Base-by-base conservation (phyloP, 768 basidiomycete genomes). In the Stropharia rugosoannulata region DNA sequence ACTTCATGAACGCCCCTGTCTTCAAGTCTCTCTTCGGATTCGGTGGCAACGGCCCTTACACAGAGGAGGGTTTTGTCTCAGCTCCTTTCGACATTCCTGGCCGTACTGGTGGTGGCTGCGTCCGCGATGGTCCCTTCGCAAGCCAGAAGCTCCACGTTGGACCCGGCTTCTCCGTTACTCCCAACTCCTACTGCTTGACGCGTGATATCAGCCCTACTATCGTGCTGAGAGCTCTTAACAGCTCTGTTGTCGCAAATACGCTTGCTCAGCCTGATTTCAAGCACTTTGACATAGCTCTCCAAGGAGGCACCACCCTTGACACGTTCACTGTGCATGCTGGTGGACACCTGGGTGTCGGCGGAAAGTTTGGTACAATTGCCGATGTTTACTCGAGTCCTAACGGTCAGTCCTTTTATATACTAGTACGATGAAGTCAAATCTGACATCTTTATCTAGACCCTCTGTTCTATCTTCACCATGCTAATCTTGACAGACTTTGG, bases 381-480 rank as follows among this genome's bases (percentile, higher is more conserved):
- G 52, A 55, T 43, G 15, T 55, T 15, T 55, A 55, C 36, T 49
- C 46, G 39, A 55, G 54, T 19, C 54, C 47, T 19, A 27, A 32
- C 39, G 54, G 54, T 55, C 35, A 15, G 54, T 48, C 15, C 16
- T 3, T 2, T 43, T 43, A n/a, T n/a, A n/a, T n/a, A n/a, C 18
- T 15, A 2, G 2, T 18, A 19, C 16, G n/a, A 12, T n/a, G 9
- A 43, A n/a, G 9, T 43, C n/a, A 15, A 1, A 18, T 18, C 19
- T 9, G 19, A 13, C 18, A 9, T 13, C 9, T 43, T 19, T 41
- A 2, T 22, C 9, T 38, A 75, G 74, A 76, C 45, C 74, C 74
- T 4, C 45, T 77, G 9, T 76, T 76, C 64, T 75, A 72, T 56
- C 64, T 76, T 12, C 74, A 76, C 56, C 74, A 76, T 54, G 65